Conservation (phyloP, 2,329 filamentous ascomycete species). For the Fusarium kyushuense region DNA sequence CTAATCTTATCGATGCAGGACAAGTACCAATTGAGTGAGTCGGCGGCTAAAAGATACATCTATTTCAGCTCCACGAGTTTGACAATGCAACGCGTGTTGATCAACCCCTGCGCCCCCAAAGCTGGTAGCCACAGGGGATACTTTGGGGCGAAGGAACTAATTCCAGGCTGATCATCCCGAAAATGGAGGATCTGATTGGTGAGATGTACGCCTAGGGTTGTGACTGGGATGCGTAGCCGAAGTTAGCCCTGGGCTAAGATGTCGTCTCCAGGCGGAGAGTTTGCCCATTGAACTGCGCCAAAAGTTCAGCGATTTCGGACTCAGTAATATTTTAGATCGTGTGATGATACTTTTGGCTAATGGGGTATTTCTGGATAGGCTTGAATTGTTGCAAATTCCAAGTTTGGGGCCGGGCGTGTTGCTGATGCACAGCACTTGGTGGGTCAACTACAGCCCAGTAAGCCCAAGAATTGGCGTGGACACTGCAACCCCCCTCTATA, state of each 20-base stretch:
- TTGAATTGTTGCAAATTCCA: neutral
- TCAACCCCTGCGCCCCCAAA: conserved; percentile 22
- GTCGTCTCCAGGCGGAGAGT: neutral
- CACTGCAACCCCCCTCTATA: neutral
- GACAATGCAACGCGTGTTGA: conserved; percentile 12
- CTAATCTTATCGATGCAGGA: conserved; percentile 23
- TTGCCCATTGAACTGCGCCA: neutral
- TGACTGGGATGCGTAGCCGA: conserved; percentile 17
- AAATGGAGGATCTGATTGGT: conserved; percentile 6
- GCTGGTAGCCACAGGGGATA: conserved; percentile 2
- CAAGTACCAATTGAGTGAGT: neutral
- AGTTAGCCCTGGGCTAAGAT: conserved; percentile 9
- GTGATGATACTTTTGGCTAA: conserved; percentile 3
- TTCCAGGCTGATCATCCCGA: conserved; percentile 32
- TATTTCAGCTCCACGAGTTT: neutral
- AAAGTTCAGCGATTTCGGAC: neutral
- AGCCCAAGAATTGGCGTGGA: conserved; percentile 3
- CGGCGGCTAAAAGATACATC: neutral
- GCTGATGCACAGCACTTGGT: neutral
- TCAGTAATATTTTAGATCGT: neutral
- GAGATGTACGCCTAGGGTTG: conserved; percentile 15
- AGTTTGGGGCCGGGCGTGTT: neutral
- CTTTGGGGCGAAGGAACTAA: conserved; percentile 1
- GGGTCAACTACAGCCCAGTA: conserved; percentile 11
- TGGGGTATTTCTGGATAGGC: neutral